Base-by-base conservation (phyloP, 805 yeast species). In the Blastobotrys muscicola region DNA sequence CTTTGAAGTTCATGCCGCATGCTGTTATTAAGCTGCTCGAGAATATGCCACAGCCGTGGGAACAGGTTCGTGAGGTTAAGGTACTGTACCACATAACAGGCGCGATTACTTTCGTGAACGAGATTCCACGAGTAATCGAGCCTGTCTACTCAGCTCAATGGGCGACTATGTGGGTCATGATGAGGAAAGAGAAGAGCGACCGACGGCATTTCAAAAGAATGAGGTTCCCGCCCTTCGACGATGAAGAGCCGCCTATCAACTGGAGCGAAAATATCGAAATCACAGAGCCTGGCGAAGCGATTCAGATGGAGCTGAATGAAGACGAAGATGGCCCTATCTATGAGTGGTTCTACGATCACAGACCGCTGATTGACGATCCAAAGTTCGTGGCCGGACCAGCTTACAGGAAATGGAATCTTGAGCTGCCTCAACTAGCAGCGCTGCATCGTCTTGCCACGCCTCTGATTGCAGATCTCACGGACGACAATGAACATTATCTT, bases 1-100 rank as follows among this genome's bases (percentile, higher is more conserved):
- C 97, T 1, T 68, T 92, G 45, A 90, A 87, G 63, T 94, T 82
- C 65, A 75, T 94, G 80, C 99, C 99, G 0, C 97, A 90, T 64
- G 96, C 98, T 0, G 75, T 87, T 3, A 62, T 87, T 51, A 92
- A 92, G 61, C 71, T 92, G 33, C 58, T 92, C 33, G 98, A 92
- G 56, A 87, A 86, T 57, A 90, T 92, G 90, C 99, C 99, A 0
- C 95, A 87, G 59, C 99, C 99, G 1, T 92, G 99, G 99, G 97
- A 92, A 60, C 75, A 77, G 42, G 67, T 74, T 1, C 84, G 84
- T 48, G 94, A 84, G 36, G 97, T 92, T 15, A 78, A 75, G 45
- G 97, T 90, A 5, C 62, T 90, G 35, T 92, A 92, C 59, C 99
- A 92, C 57, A 73, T 74, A 14, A 78, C 92, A 0, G 98, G 98